Evolutionary conservation across 176 grass and related monocot species (phyloP).

Genomic region (Saccharum spontaneum): DNA sequence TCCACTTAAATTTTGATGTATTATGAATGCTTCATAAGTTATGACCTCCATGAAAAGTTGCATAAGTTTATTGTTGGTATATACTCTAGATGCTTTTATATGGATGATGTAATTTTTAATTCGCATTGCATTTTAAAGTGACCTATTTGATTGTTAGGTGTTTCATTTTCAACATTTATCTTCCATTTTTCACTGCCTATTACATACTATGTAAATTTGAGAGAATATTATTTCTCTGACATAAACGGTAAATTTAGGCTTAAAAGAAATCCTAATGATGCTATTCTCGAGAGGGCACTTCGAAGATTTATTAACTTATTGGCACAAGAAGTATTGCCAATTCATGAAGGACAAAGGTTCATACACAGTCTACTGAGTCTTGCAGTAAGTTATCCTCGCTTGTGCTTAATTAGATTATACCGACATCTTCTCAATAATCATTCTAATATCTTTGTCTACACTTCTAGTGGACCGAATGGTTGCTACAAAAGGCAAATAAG

Average conservation of each 20-base stretch:
- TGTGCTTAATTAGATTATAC: background rate
- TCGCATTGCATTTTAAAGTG: background rate
- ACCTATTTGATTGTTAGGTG: background rate
- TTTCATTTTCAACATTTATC: background rate
- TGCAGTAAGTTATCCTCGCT: conserved; percentile 41
- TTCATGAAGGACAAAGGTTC: conserved; percentile 4
- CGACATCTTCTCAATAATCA: background rate
- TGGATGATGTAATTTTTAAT: background rate
- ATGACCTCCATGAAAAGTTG: background rate
- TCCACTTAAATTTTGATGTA: background rate
- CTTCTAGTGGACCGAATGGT: conserved; percentile 74
- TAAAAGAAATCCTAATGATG: conserved; percentile 26
- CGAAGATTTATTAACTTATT: conserved; percentile 43
- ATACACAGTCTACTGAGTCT: conserved; percentile 30
- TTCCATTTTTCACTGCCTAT: background rate
- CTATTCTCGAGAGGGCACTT: conserved; percentile 43
- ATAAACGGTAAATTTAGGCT: conserved; percentile 29
- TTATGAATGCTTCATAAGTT: no score
- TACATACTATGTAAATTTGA: background rate
- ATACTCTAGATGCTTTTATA: background rate
- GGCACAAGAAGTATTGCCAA: conserved; percentile 20
- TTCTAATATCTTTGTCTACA: conserved; percentile 1
- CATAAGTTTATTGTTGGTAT: background rate
- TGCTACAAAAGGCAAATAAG: conserved; percentile 37
- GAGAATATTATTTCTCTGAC: background rate